Evolutionary conservation across 768 basidiomycete genomes (phyloP), one percentile per base, ranked within the genome.

Genomic region (Cystobasidium ongulense): DNA sequence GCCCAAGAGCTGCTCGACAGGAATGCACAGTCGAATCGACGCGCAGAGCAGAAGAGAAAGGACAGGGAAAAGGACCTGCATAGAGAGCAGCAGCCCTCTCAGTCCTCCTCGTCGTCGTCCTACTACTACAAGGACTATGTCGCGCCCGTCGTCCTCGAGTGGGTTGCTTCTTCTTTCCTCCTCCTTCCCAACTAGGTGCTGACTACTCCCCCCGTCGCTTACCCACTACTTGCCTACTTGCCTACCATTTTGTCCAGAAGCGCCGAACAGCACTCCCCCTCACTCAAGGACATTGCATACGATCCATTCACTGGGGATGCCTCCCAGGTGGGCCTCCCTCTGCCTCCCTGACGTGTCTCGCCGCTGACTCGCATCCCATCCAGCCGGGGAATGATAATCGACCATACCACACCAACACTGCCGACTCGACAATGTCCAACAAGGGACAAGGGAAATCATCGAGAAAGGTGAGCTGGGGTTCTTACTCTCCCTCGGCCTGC

Each of bases 121-220:
- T 59, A 59, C 57, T 59, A 59, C 13, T 59, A 59, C 57, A 59
- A 50, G 46, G 46, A 50, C 18, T 50, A 50, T n/a, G 46, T 50
- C 21, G 46, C 46, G 7, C 46, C 46, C n/a, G 10, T 50, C 7
- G 46, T 50, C 46, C 46, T 8, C 46, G 46, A 50, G 46, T 50
- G 46, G n/a, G 46, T 50, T 21, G 10, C 15, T 11, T 21, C 18
- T 7, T 50, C 46, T 21, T 17, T 50, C 5, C 46, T 11, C 18
- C 3, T 4, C 46, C n/a, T 50, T n/a, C 46, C 15, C n/a, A 50
- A 50, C 15, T n/a, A 50, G 7, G 10, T 50, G 46, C 46, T 50
- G 46, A 50, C 46, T 21, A 50, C 46, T 7, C 5, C 46, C 18
- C n/a, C n/a, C n/a, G n/a, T n/a, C n/a, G 18, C 46, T 41, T 50